These are phyloP conservation scores for Coemansia umbellata DNA, from an alignment of 192 early-diverging fungal species.

Conservation along the genomic window DNA sequence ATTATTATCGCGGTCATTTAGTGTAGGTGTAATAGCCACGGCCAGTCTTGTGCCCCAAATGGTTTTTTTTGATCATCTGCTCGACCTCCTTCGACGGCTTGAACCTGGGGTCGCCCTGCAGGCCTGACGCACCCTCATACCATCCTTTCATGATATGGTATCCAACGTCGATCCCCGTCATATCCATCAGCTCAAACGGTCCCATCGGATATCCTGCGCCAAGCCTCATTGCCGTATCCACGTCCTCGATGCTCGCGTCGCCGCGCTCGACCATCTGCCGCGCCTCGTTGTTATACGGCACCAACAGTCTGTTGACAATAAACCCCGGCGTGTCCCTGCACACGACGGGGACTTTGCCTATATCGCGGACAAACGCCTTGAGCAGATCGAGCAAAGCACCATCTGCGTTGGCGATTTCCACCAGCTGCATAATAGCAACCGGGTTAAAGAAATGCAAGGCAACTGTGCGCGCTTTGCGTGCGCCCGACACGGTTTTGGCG, in stretches of 20 bases:
- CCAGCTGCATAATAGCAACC: slow-evolving; percentile 63
- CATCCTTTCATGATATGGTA: slow-evolving; percentile 54
- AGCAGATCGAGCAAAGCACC: slow-evolving; percentile 44
- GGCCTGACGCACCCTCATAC: slow-evolving; percentile 4
- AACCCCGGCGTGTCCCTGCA: slow-evolving; percentile 66
- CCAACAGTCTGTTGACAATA: slow-evolving; percentile 62
- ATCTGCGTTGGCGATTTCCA: slow-evolving; percentile 56
- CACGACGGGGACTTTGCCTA: slow-evolving; percentile 59
- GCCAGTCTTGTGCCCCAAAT: slow-evolving; percentile 59
- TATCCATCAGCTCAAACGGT: slow-evolving; percentile 57
- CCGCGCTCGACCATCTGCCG: slow-evolving; percentile 61
- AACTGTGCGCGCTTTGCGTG: slow-evolving; percentile 35
- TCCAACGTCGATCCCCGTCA: slow-evolving; percentile 58
- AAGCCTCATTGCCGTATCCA: slow-evolving; percentile 63
- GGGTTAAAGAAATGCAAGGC: slow-evolving; percentile 69
- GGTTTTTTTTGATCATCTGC: slow-evolving; percentile 39
- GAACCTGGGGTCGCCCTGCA: slow-evolving; percentile 5
- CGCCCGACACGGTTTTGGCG: slow-evolving; percentile 26
- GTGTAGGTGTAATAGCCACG: slow-evolving; percentile 53
- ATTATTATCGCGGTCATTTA: not conserved
- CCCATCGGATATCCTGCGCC: slow-evolving; percentile 62
- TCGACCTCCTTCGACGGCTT: slow-evolving; percentile 23
- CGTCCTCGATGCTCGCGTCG: slow-evolving; percentile 58
- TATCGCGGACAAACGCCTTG: slow-evolving; percentile 37
- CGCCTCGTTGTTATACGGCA: slow-evolving; percentile 64